A percentile compares a stretch with the other conserved stretches of the same genome.
Conservation (phyloP, 441 rosid species). For the Erodium trifolium region DNA sequence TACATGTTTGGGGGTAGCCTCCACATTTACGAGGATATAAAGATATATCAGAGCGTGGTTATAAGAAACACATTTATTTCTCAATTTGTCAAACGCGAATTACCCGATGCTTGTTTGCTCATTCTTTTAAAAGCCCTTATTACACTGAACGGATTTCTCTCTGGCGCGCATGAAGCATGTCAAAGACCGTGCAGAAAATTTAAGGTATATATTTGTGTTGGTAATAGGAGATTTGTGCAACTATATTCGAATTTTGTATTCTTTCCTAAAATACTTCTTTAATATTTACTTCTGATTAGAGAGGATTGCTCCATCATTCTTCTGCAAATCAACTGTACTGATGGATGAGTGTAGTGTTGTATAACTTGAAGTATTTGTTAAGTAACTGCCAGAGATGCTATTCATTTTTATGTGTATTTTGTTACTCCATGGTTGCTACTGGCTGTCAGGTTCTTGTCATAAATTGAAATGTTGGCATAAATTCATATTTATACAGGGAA, state of each 20-base stretch:
- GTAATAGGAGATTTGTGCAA: neutral
- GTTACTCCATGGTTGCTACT: neutral
- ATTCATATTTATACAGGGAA: neutral
- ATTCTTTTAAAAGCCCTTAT: conserved; percentile 7
- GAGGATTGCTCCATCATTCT: too few relatives aligned
- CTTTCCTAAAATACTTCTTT: neutral
- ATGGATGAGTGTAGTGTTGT: neutral
- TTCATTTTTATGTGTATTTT: neutral
- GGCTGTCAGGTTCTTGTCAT: neutral
- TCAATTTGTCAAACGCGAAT: neutral
- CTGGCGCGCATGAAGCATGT: neutral
- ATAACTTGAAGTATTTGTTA: neutral
- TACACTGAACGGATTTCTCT: neutral
- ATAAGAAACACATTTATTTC: neutral
- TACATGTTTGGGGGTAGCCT: too few relatives aligned
- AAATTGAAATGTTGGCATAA: neutral
- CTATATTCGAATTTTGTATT: neutral
- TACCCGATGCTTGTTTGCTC: conserved; percentile 8
- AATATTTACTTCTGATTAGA: too few relatives aligned
- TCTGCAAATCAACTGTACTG: neutral
- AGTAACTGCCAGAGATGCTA: neutral
- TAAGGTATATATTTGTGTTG: neutral
- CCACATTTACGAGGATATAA: neutral
- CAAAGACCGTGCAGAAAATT: neutral
- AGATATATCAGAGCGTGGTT: neutral